Conservation (phyloP, 768 basidiomycete genomes). For the Kwoniella shandongensis region DNA sequence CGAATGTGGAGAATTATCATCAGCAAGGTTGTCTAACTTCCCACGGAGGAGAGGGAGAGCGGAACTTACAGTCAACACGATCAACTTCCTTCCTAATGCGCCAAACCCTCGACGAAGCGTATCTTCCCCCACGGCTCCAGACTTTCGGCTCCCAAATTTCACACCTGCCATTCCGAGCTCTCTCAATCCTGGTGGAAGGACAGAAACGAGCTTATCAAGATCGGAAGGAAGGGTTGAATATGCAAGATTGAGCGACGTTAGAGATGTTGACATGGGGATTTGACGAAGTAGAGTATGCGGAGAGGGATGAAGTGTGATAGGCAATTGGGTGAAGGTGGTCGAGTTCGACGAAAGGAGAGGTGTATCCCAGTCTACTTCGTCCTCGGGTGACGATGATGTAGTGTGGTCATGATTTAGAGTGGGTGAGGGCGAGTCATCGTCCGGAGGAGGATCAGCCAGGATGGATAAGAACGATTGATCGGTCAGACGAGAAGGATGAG, state of each 20-base stretch:
- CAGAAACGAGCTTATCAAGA: constrained; percentile 22
- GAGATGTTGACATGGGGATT: constrained; percentile 11
- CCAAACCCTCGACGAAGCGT: constrained; percentile 22
- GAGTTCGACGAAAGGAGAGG: background rate
- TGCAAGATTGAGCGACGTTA: constrained; percentile 36
- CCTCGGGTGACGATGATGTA: background rate
- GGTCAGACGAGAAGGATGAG: constrained; percentile 9
- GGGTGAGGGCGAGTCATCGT: no score
- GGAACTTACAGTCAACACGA: constrained; percentile 32
- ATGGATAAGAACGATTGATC: constrained; percentile 22
- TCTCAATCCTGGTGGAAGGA: constrained; percentile 23
- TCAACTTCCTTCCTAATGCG: constrained; percentile 25
- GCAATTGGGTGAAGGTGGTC: constrained; percentile 20
- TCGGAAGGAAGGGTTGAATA: constrained; percentile 25
- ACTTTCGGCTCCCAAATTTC: background rate
- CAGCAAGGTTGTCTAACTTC: no score
- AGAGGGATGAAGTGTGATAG: constrained; percentile 31
- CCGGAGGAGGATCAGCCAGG: constrained; percentile 12
- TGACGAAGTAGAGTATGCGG: constrained; percentile 24
- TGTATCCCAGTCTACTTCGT: constrained; percentile 13
- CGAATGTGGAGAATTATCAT: no score
- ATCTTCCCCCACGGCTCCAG: constrained; percentile 8
- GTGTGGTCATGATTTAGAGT: background rate
- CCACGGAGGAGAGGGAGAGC: no score
- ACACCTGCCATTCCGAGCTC: constrained; percentile 28